Evolutionary conservation across 768 basidiomycete species (phyloP).

Genomic region (Suillus ampliporus): DNA sequence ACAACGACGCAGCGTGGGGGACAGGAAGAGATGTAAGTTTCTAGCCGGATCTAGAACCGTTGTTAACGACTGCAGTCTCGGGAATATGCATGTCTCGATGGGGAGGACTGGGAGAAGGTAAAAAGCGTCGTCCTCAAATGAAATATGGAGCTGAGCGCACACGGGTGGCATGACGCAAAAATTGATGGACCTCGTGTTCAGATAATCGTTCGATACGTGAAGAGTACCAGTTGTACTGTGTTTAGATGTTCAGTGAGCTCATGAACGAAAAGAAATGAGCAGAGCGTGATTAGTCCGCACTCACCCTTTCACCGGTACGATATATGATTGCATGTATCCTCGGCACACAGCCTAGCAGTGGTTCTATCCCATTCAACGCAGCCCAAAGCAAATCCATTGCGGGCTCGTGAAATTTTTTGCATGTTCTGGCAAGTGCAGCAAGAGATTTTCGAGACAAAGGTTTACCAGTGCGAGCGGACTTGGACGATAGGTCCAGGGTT

Average conservation of each 20-base stretch:
- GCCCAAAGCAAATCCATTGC: background rate
- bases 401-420: background rate
- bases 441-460: background rate
- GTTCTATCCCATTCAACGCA: background rate
- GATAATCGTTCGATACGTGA: background rate
- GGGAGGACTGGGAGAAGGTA: background rate
- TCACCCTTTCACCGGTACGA: background rate
- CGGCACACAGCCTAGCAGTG: background rate
- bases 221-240: too few relatives aligned
- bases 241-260: background rate
- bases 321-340: background rate
- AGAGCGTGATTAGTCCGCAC: background rate
- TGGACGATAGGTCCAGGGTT: background rate
- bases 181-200: background rate
- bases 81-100: background rate
- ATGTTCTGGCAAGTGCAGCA: background rate
- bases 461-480: too few relatives aligned
- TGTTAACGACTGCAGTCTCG: background rate
- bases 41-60: background rate
- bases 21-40: background rate
- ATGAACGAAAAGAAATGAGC: background rate
- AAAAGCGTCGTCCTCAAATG: fast-evolving
- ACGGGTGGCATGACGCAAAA: background rate
- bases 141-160: background rate
- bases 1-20: constrained; percentile 22